Percentiles rank a stretch among this genome's conserved stretches.
Conservation (phyloP, 345 rosid genomes). For the Hibiscus trionum region DNA sequence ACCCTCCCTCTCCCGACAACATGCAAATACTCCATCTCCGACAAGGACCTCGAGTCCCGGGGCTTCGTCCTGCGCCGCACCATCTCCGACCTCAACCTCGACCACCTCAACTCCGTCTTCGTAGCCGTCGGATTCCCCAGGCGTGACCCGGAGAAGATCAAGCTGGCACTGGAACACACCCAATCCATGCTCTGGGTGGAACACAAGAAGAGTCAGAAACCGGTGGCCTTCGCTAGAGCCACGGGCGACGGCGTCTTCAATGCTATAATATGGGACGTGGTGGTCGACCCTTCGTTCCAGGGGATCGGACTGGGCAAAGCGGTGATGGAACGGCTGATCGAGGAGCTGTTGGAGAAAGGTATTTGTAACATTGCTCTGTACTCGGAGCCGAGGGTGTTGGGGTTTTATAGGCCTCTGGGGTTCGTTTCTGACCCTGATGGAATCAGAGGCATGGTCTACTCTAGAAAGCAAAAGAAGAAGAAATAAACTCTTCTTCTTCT, state of each 20-base stretch:
- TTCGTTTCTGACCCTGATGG: conserved; percentile 93
- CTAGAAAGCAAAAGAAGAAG: conserved; percentile 45
- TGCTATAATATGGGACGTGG: conserved; percentile 96
- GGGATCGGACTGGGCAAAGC: conserved; percentile 84
- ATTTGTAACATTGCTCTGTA: conserved; percentile 68
- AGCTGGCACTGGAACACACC: conserved; percentile 62
- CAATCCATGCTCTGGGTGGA: conserved; percentile 65
- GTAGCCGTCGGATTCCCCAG: conserved; percentile 86
- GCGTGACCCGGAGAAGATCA: conserved; percentile 69
- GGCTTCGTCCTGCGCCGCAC: conserved; percentile 72
- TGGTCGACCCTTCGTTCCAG: conserved; percentile 82
- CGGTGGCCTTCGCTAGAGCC: conserved; percentile 87
- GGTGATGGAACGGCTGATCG: conserved; percentile 70
- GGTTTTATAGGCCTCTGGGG: conserved; percentile 81
- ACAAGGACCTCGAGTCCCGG: conserved; percentile 49
- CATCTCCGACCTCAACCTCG: conserved; percentile 52
- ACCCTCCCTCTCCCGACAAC: conserved; percentile 12
- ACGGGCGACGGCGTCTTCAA: conserved; percentile 91
- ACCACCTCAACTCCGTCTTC: conserved; percentile 65
- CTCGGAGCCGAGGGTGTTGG: conserved; percentile 88
- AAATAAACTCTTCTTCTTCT: conserved; percentile 8
- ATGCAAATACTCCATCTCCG: conserved; percentile 50
- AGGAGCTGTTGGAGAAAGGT: conserved; percentile 49
- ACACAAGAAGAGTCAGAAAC: conserved; percentile 46
- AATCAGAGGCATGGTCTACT: conserved; percentile 83